These are phyloP conservation scores for Lenwebbia sp. DNA, from an alignment of 345 rosid genomes.

Conservation along the genomic window DNA sequence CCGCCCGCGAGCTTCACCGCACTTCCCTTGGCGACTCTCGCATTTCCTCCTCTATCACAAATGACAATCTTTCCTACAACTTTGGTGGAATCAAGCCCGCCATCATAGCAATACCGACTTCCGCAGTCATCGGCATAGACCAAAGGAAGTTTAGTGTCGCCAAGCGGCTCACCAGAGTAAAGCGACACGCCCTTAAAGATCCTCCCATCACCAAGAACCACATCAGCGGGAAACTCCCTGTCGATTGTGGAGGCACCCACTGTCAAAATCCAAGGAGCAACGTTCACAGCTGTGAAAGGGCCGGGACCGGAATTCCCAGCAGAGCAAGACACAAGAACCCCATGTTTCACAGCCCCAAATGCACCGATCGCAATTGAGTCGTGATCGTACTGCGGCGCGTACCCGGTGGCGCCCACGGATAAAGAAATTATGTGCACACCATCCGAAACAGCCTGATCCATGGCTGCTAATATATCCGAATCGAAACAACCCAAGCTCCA, in stretches of 20 bases:
- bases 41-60: conserved; percentile 60
- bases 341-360: conserved; percentile 55
- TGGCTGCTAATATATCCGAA: conserved; percentile 88
- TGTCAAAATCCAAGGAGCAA: conserved; percentile 90
- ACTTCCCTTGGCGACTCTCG: conserved; percentile 51
- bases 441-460: conserved; percentile 77
- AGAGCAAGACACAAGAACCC: conserved; percentile 72
- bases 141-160: conserved; percentile 29
- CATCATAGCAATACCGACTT: conserved; percentile 37
- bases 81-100: conserved; percentile 19
- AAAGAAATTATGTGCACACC: conserved; percentile 82
- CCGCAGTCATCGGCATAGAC: conserved; percentile 64
- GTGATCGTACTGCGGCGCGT: conserved; percentile 51
- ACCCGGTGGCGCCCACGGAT: conserved; percentile 70
- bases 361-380: conserved; percentile 87
- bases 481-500: conserved; percentile 78
- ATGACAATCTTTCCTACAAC: conserved; percentile 53
- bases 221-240: conserved; percentile 82
- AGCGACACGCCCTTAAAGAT: conserved; percentile 52
- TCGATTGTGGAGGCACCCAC: conserved; percentile 87
- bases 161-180: conserved; percentile 41
- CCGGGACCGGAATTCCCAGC: conserved; percentile 93
- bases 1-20: conserved; percentile 70
- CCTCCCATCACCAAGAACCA: conserved; percentile 50
- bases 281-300: conserved; percentile 56